Percentiles rank a stretch among this genome's conserved stretches.
Evolutionary conservation across 164 flowering plant species (phyloP).

Genomic region (Vitis rotundifolia): DNA sequence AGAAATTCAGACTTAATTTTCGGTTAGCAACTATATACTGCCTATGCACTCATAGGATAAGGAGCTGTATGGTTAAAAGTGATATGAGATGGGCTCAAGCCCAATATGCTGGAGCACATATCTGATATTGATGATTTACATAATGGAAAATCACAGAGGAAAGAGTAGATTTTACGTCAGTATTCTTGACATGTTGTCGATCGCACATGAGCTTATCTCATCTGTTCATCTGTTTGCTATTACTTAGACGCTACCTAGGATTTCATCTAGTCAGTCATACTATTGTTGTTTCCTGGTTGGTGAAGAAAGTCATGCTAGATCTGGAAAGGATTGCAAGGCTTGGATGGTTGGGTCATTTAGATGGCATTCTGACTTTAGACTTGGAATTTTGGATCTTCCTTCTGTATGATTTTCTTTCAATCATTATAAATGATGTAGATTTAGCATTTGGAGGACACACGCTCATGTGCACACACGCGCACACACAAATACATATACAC

Average conservation of each 20-base stretch:
- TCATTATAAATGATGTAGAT: too few species aligned
- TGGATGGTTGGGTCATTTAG: neutral
- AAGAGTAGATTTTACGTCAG: neutral
- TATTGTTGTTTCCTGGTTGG: neutral
- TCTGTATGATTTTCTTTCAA: too few species aligned
- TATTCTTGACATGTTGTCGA: neutral
- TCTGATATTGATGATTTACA: neutral
- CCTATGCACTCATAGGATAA: neutral
- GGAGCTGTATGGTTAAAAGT: neutral
- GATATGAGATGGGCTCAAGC: neutral
- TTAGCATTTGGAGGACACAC: too few species aligned
- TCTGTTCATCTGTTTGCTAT: neutral
- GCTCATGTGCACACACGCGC: too few species aligned
- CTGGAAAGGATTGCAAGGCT: neutral
- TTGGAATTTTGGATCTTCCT: too few species aligned
- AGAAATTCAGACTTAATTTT: neutral
- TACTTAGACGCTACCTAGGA: neutral
- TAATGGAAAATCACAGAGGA: neutral
- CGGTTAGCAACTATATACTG: neutral
- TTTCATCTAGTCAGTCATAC: neutral
- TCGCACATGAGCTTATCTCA: neutral
- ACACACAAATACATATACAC: too few species aligned
- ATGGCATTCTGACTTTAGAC: too few species aligned
- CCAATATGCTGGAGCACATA: neutral
- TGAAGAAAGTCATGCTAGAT: neutral